Base-by-base conservation (phyloP, 202 grass and related monocot genomes). In the Zoysia matrella region DNA sequence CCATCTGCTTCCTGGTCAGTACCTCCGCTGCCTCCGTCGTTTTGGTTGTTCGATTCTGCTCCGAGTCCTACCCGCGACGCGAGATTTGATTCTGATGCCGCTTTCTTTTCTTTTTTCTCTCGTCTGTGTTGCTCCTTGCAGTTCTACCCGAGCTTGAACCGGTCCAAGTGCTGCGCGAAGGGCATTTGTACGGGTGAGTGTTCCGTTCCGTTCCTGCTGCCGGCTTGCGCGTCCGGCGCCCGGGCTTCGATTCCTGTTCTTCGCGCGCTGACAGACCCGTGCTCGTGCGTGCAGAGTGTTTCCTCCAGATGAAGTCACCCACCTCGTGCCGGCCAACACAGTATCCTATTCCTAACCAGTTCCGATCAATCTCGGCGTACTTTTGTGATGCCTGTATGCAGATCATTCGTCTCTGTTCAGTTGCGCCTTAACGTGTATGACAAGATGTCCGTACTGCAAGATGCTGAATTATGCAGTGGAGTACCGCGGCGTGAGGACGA, bases 371-470 rank as follows among this genome's bases (percentile, higher is more conserved):
- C 16, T 30, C 7, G 16, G 30, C 30, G 9, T 9, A 60, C 7
- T 9, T 18, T 55, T 2, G 15, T 9, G 1, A 18, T 60, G 2
- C 57, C 58, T 61, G 18, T 10, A 36, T 36, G 2, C 51, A 51
- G 22, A 52, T 18, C 13, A 8, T 53, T 0, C 8, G 2, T 13
- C 52, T 54, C 11, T 12, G 69, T 14, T 63, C 36, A 41, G 10
- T 82, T 77, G 14, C 11, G 67, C 75, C 85, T 91, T 92, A 74
- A 93, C 87, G 44, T 30, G 51, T 68, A 2, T 30, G 22, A 12
- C 51, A 79, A 95, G 95, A 13, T 98, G 92, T n/a, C 95, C 92
- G 0, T 95, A 90, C n/a, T 98, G 95, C 87, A 98, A 98, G 80
- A 95, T 83, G 68, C 47, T 88, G 67, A 98, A 83, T 71, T 98